phyloP scores from a whole-genome alignment of 2,329 filamentous ascomycete species.

The Cladophialophora bantiana region DNA sequence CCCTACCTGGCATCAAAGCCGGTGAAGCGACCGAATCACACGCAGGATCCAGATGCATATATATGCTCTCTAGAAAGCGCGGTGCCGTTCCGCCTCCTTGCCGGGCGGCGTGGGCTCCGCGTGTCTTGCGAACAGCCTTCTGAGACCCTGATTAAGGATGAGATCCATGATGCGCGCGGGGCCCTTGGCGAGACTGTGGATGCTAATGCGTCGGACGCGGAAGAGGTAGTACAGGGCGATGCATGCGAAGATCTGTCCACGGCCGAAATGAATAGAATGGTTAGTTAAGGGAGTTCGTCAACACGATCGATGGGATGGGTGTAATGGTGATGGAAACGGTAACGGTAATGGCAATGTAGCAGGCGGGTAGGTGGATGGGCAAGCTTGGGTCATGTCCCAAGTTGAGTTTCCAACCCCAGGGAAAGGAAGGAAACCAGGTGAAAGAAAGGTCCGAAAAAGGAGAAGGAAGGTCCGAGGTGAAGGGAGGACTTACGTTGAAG shows the following conservation, averaged over 20 bases:
- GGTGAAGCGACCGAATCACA: no score
- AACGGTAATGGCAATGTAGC: no score
- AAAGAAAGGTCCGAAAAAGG: neutral
- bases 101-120: conserved; percentile 33
- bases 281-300: no score
- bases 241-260: conserved; percentile 51
- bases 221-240: conserved; percentile 62
- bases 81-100: conserved; percentile 24
- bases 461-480: no score
- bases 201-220: conserved; percentile 43
- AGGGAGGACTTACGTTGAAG: conserved; percentile 62
- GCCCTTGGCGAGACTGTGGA: conserved; percentile 29
- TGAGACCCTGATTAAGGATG: conserved; percentile 27
- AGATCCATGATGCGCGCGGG: conserved; percentile 30
- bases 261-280: neutral
- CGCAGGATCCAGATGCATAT: neutral
- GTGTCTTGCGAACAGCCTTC: conserved; percentile 32
- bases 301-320: no score
- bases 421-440: no score
- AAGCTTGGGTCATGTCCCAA: no score
- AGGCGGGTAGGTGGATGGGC: no score
- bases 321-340: no score
- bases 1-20: no score
- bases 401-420: no score
- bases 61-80: neutral